Percentiles rank a stretch among this genome's conserved stretches.
These are phyloP conservation scores for Diaporthe citrichinensis DNA, from an alignment of 2,329 filamentous ascomycete species.

Conservation along the genomic window DNA sequence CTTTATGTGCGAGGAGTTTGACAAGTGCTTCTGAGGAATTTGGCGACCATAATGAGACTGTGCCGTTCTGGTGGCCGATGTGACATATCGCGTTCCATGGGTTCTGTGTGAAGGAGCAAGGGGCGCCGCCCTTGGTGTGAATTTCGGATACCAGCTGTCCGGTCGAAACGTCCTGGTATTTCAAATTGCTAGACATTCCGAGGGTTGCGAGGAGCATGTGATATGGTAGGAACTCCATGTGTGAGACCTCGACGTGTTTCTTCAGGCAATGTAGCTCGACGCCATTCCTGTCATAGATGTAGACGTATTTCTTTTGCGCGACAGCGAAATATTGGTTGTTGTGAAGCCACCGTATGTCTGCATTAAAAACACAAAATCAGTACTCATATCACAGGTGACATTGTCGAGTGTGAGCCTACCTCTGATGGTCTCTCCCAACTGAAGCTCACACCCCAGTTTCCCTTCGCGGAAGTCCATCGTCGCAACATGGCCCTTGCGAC, in stretches of 20 bases:
- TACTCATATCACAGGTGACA: background rate
- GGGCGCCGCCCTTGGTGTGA: conserved; percentile 85
- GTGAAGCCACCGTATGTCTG: conserved; percentile 90
- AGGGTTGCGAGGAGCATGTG: conserved; percentile 93
- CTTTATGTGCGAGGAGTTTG: conserved; percentile 90
- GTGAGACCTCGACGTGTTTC: conserved; percentile 90
- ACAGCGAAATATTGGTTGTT: conserved; percentile 96
- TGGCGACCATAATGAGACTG: conserved; percentile 95
- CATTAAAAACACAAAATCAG: background rate
- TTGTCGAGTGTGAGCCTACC: background rate
- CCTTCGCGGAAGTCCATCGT: conserved; percentile 97
- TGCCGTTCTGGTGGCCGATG: conserved; percentile 94
- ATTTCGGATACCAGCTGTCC: conserved; percentile 90
- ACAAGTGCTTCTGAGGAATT: conserved; percentile 89
- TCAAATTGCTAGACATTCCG: conserved; percentile 85
- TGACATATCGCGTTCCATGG: conserved; percentile 93
- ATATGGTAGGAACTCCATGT: conserved; percentile 96
- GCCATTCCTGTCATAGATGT: conserved; percentile 93
- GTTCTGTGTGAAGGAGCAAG: conserved; percentile 89
- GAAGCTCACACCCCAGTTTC: conserved; percentile 90
- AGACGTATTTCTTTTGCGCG: conserved; percentile 95
- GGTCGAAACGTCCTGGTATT: conserved; percentile 96
- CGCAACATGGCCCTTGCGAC: conserved; percentile 93
- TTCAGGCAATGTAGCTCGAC: conserved; percentile 93
- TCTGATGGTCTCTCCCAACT: conserved; percentile 90